Conservation (phyloP, 2,329 filamentous ascomycete species). For the Taxawa tesnikishii region DNA sequence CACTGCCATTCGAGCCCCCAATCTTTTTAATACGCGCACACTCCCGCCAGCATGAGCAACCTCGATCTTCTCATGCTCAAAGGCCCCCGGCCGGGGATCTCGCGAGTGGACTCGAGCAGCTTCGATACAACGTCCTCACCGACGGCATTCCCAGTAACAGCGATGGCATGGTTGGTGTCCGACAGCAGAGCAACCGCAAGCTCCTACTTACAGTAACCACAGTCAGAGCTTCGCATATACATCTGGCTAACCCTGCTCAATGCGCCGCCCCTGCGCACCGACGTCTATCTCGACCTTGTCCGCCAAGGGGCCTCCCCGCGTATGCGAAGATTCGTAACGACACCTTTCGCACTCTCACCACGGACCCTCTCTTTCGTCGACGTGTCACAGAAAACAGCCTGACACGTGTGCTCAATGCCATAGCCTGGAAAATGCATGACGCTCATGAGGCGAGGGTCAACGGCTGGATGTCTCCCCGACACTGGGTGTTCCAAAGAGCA, state of each 20-base stretch:
- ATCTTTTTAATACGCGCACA: no score
- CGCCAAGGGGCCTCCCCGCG: conserved; percentile 88
- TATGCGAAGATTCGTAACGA: conserved; percentile 98
- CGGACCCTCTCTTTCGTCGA: conserved; percentile 90
- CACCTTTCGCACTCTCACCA: conserved; percentile 91
- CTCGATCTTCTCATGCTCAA: conserved; percentile 72
- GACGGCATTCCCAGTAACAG: conserved; percentile 65
- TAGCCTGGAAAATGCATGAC: conserved; percentile 89
- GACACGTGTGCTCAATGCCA: conserved; percentile 85
- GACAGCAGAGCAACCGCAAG: background rate
- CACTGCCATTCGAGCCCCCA: no score
- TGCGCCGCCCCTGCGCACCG: conserved; percentile 70
- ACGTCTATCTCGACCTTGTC: conserved; percentile 79
- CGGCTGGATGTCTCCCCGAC: conserved; percentile 38
- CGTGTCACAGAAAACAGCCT: conserved; percentile 91
- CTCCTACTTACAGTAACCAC: conserved; percentile 3
- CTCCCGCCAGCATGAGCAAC: conserved; percentile 15
- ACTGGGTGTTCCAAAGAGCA: conserved; percentile 34
- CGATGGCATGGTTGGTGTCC: conserved; percentile 60
- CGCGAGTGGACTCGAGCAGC: conserved; percentile 52
- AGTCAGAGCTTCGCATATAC: conserved; percentile 91
- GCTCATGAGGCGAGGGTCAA: conserved; percentile 47
- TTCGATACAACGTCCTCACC: conserved; percentile 61
- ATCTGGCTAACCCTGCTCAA: conserved; percentile 92
- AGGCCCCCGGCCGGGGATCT: conserved; percentile 65